Evolutionary conservation across 2,329 filamentous ascomycete species (phyloP).

Genomic region (Xylaria sp.): DNA sequence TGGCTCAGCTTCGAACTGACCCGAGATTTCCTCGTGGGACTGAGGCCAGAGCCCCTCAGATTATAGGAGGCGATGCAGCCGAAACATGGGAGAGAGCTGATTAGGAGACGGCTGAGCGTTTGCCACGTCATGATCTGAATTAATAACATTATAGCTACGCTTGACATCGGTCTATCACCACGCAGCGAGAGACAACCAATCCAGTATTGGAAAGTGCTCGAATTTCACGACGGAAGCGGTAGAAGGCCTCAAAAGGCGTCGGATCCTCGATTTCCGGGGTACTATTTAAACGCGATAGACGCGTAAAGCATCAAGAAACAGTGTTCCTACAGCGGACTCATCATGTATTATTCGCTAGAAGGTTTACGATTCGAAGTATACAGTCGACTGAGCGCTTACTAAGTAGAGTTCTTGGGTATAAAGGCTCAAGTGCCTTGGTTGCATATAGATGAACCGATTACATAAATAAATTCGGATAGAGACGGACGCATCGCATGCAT

Average conservation of each 20-base stretch:
- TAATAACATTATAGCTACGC: slow-evolving; percentile 17
- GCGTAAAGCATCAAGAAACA: slow-evolving; percentile 15
- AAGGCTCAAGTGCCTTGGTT: slow-evolving; percentile 20
- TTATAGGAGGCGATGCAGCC: slow-evolving; percentile 42
- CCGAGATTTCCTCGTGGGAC: slow-evolving; percentile 80
- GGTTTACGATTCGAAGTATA: slow-evolving; percentile 31
- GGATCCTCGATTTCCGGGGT: not conserved
- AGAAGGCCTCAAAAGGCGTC: not conserved
- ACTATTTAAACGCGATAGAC: slow-evolving; percentile 10
- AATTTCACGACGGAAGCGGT: not conserved
- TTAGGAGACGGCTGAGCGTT: not conserved
- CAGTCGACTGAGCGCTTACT: slow-evolving; percentile 25
- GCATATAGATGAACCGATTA: slow-evolving; percentile 35
- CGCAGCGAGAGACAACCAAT: not conserved
- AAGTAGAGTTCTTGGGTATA: slow-evolving; percentile 27
- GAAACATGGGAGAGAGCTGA: slow-evolving; percentile 4
- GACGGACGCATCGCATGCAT: not conserved
- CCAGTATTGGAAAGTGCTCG: slow-evolving; percentile 3
- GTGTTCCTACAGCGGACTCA: slow-evolving; percentile 11
- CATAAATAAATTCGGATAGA: slow-evolving; percentile 15
- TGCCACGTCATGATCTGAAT: slow-evolving; percentile 6
- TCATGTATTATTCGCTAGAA: slow-evolving; percentile 32
- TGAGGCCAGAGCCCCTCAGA: slow-evolving; percentile 60
- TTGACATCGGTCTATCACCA: not conserved
- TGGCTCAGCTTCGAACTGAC: slow-evolving; percentile 98